Conservation (phyloP, 2,329 filamentous ascomycete species). For the Phaeophleospora eucalypticola region DNA sequence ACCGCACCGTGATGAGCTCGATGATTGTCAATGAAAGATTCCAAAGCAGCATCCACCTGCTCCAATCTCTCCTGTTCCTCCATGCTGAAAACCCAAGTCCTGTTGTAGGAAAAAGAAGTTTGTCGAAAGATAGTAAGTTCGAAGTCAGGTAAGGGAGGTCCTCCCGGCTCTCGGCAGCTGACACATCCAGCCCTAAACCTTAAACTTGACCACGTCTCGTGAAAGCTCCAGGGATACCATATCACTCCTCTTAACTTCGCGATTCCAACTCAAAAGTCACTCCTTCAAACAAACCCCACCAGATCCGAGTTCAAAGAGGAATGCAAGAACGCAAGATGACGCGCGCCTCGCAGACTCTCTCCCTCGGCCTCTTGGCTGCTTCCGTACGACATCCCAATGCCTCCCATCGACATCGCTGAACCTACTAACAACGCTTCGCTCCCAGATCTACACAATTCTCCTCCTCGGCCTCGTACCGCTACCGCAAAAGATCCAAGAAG, state of each 20-base stretch:
- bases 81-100: no score
- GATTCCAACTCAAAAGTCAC: slow-evolving; percentile 8
- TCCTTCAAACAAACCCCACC: slow-evolving; percentile 6
- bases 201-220: not conserved
- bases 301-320: no score
- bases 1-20: slow-evolving; percentile 5
- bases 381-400: slow-evolving; percentile 58
- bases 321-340: slow-evolving; percentile 77
- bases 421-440: slow-evolving; percentile 22
- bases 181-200: not conserved
- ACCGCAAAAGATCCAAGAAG: slow-evolving; percentile 69
- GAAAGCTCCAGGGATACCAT: not conserved
- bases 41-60: not conserved
- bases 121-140: no score
- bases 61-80: no score
- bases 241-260: not conserved
- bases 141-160: no score
- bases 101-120: no score
- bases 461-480: slow-evolving; percentile 81
- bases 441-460: slow-evolving; percentile 80
- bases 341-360: slow-evolving; percentile 88
- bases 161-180: not conserved
- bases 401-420: slow-evolving; percentile 13
- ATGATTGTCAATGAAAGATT: not conserved
- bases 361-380: slow-evolving; percentile 77